phyloP scores from a whole-genome alignment of 495 filamentous ascomycete species.

The Talaromyces thailandensis region DNA sequence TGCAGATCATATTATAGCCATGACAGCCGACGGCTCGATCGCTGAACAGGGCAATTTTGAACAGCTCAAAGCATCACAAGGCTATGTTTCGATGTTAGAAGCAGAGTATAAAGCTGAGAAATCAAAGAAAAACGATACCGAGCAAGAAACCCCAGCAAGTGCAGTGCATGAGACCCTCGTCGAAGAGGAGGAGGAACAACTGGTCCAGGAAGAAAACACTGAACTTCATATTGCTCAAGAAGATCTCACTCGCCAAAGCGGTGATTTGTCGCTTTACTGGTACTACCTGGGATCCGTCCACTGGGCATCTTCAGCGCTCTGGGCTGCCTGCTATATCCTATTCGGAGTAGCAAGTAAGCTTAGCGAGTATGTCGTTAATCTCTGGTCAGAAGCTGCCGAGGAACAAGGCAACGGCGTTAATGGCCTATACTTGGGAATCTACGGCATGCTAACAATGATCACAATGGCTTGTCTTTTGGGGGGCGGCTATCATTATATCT shows the following conservation, averaged over 20 bases:
- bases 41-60: slow-evolving; percentile 43
- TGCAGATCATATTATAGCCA: slow-evolving; percentile 43
- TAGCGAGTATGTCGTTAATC: slow-evolving; percentile 1
- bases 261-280: slow-evolving; percentile 46
- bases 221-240: slow-evolving; percentile 6
- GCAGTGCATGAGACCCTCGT: background rate
- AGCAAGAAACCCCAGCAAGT: background rate
- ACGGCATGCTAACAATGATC: slow-evolving; percentile 37
- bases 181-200: background rate
- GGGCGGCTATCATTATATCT: slow-evolving; percentile 11
- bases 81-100: slow-evolving; percentile 29
- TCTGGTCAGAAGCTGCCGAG: background rate
- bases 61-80: slow-evolving; percentile 30
- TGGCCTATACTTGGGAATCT: slow-evolving; percentile 48
- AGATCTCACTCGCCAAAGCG: slow-evolving; percentile 29
- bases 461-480: slow-evolving; percentile 36
- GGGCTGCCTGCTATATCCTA: background rate
- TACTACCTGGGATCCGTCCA: slow-evolving; percentile 42
- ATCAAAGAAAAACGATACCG: background rate
- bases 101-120: background rate
- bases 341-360: background rate
- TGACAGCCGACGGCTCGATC: slow-evolving; percentile 34
- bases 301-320: background rate
- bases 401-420: slow-evolving; percentile 11
- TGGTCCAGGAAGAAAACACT: background rate